Evolutionary conservation across 805 yeast genomes (phyloP), one percentile per base, ranked within the genome.

Genomic region (Lipomyces yamanashiensis): DNA sequence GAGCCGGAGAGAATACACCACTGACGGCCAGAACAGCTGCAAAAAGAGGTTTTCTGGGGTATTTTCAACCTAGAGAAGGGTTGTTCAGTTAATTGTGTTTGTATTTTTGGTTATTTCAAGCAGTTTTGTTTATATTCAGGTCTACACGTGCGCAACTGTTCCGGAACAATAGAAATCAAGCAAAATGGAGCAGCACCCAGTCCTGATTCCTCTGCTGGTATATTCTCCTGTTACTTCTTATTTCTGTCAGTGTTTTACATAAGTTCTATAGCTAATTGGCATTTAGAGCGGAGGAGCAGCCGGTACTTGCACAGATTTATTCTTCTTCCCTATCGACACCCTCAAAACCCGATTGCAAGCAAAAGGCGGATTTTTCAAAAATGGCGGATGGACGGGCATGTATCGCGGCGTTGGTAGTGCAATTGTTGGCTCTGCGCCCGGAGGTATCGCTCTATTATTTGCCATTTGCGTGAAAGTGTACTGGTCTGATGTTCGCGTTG

Each of bases 241-340:
- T 9, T 5, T 23, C 56, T 1, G n/a, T n/a, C n/a, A n/a, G n/a
- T n/a, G n/a, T n/a, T n/a, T n/a, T n/a, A n/a, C n/a, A n/a, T n/a
- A n/a, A n/a, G n/a, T n/a, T n/a, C n/a, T n/a, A n/a, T n/a, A n/a
- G 21, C 7, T 12, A 43, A 28, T 23, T 17, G n/a, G 8, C n/a
- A 5, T 15, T 2, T 19, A 77, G 82, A 86, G 92, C 72, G 99
- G 99, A 44, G 99, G 90, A 7, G 87, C 95, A 63, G 97, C 99
- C 6, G 99, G 99, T 15, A 95, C 97, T 1, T 87, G 96, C 6
- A 92, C 98, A 0, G 99, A 95, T 77, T 80, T 95, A 44, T 91
- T 88, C 2, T 95, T 95, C 76, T 95, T 93, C 79, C 99, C 99
- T 13, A 90, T 95, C 45, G 99, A 95, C 72, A 95, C 99, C 0